Evolutionary conservation across 176 grass and related monocot genomes (phyloP).

Genomic region (Cenchrus purpureus): DNA sequence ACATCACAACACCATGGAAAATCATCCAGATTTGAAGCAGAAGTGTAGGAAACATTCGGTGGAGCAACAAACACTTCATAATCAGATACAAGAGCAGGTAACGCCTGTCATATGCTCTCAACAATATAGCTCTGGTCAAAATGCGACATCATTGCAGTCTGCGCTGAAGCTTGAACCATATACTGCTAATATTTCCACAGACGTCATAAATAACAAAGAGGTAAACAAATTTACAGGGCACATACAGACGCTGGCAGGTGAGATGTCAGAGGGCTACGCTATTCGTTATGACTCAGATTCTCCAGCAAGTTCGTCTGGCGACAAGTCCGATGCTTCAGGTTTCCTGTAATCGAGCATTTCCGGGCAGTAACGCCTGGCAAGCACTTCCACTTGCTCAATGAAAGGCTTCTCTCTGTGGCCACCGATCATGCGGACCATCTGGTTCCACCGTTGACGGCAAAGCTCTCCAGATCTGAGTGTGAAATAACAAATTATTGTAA

Average conservation of each 20-base stretch:
- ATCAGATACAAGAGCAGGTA: background rate
- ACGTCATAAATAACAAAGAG: background rate
- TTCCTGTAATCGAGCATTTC: conserved; percentile 77
- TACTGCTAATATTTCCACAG: background rate
- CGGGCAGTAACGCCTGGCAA: conserved; percentile 57
- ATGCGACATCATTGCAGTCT: background rate
- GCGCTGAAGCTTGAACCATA: background rate
- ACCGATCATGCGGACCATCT: conserved; percentile 71
- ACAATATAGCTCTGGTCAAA: background rate
- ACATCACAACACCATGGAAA: too few species aligned
- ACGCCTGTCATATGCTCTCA: background rate
- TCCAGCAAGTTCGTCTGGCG: background rate
- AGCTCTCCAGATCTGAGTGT: conserved; percentile 63
- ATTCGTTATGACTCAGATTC: background rate
- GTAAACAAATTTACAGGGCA: background rate
- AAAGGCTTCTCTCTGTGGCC: conserved; percentile 67
- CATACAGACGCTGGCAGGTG: background rate
- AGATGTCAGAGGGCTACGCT: background rate
- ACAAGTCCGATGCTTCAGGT: background rate
- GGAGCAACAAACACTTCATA: background rate
- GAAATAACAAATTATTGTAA: background rate
- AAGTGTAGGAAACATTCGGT: background rate
- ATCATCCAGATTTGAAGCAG: background rate
- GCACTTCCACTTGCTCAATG: conserved; percentile 73
- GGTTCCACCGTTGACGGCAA: conserved; percentile 67